A percentile compares a stretch with the other conserved stretches of the same genome.
phyloP scores from a whole-genome alignment of 225 moss, liverwort and hornwort species.

The Marchantia paleacea region DNA sequence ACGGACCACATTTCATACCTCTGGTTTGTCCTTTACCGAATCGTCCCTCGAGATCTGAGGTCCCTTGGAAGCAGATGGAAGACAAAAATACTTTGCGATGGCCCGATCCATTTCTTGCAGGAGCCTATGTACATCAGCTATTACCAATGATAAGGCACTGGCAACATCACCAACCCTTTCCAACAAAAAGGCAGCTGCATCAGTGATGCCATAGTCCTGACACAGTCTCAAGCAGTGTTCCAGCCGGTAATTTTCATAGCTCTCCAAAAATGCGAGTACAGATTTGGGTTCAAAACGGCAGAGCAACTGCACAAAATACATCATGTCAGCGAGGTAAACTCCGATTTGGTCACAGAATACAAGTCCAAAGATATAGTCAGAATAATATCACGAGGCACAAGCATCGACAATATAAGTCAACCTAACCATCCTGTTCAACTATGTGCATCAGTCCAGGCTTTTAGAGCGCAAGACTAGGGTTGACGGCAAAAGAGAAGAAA shows the following conservation, averaged over 20 bases:
- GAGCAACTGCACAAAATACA: constrained; percentile 60
- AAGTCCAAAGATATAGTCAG: background rate
- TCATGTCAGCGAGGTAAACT: background rate
- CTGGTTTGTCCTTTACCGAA: constrained; percentile 44
- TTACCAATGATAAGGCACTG: constrained; percentile 80
- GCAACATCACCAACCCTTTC: constrained; percentile 97
- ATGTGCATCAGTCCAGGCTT: background rate
- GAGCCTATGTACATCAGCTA: constrained; percentile 63
- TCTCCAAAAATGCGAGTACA: constrained; percentile 79
- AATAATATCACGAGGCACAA: background rate
- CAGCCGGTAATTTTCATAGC: constrained; percentile 78
- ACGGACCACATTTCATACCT: constrained; percentile 22
- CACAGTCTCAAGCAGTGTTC: constrained; percentile 91
- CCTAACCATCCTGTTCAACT: background rate
- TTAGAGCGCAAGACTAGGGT: background rate
- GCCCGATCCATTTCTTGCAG: constrained; percentile 70
- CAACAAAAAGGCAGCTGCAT: constrained; percentile 89
- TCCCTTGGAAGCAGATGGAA: constrained; percentile 22
- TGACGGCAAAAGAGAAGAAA: background rate
- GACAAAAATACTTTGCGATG: constrained; percentile 49
- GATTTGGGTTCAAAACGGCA: constrained; percentile 87
- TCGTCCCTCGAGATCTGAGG: constrained; percentile 12
- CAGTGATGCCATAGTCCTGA: constrained; percentile 93
- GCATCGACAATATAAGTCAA: background rate
- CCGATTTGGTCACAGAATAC: background rate